Base-by-base conservation (phyloP, 1,284 basidiomycete genomes). In the Coniferiporia weirii region DNA sequence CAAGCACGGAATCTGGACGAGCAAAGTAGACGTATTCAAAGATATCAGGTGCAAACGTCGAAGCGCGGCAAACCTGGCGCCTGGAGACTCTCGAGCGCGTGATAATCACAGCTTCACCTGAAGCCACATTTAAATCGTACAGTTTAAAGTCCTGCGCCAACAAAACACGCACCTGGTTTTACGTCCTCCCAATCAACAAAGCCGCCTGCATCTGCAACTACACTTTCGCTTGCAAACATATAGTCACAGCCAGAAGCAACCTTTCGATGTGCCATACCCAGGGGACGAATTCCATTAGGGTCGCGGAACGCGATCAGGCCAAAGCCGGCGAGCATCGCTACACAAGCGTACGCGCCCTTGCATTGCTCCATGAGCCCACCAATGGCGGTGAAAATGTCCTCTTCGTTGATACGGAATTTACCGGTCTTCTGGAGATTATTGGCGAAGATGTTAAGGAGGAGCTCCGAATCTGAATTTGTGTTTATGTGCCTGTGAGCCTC, bases 21-120 rank as follows among this genome's bases (percentile, higher is more conserved):
- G 97, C 95, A 73, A 99, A 95, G 78, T 99, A 99, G 64, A 99
- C 96, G 69, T 87, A 98, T 81, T 99, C 97, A 71, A 99, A 99
- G 67, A 99, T 98, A 76, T 99, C 97, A n/a, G 97, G 97, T 1
- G 95, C 89, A 70, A 96, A 96, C 0, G 81, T 82, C 12, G 84
- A 81, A 1, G 87, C 79, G 27, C 81, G 75, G 9, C 81, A 81
- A 47, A 93, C 87, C 68, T 89, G 83, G 22, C 92, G 84, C 52
- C 91, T 81, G 7, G 84, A 82, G 55, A 95, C 80, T 51, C 81
- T 79, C 56, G 77, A 80, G 52, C 92, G 85, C 12, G 95, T 98
- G 70, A 98, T 94, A 72, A 99, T 98, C 61, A 99, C 79, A 15
- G 96, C 95, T 75, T 99, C 93, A 49, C 93, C 91, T 92, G 61